Evolutionary conservation across 805 yeast species (phyloP).

Genomic region (Teunomyces tritomae): DNA sequence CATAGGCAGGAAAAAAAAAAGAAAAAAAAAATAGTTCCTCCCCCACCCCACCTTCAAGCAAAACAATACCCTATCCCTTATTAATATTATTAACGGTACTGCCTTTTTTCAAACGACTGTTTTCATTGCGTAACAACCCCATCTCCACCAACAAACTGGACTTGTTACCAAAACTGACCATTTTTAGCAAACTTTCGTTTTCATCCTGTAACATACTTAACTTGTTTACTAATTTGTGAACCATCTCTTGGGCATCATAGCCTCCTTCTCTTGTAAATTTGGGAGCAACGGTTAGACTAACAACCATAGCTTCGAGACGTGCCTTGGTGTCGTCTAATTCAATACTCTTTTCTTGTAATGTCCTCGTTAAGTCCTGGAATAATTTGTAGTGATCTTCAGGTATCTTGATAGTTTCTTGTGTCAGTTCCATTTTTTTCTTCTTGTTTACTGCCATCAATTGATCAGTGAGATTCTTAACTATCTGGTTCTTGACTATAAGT

Average conservation of each 20-base stretch:
- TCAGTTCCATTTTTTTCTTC: neutral
- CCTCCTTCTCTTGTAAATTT: slow-evolving; percentile 52
- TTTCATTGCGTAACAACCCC: slow-evolving; percentile 53
- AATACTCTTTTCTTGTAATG: slow-evolving; percentile 40
- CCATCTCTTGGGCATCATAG: slow-evolving; percentile 70
- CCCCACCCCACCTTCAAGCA: neutral
- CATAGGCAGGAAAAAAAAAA: neutral
- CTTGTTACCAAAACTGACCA: slow-evolving; percentile 74
- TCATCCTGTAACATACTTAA: slow-evolving; percentile 61
- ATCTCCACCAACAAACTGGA: slow-evolving; percentile 69
- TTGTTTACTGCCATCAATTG: slow-evolving; percentile 24
- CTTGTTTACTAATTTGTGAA: slow-evolving; percentile 68
- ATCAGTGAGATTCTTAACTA: slow-evolving; percentile 34
- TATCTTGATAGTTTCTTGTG: slow-evolving; percentile 19
- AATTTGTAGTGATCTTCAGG: slow-evolving; percentile 47
- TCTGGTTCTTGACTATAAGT: slow-evolving; percentile 52
- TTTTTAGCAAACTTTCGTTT: slow-evolving; percentile 64
- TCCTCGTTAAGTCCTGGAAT: slow-evolving; percentile 46
- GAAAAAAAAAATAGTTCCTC: neutral
- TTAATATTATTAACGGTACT: neutral
- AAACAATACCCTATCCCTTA: neutral
- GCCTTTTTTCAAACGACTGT: slow-evolving; percentile 6
- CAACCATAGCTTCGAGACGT: slow-evolving; percentile 59
- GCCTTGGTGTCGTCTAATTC: slow-evolving; percentile 62
- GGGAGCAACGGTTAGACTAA: slow-evolving; percentile 21